Evolutionary conservation across 306 rosid species (phyloP), one percentile per base, ranked within the genome.

Genomic region (Ammopiptanthus mongolicus): DNA sequence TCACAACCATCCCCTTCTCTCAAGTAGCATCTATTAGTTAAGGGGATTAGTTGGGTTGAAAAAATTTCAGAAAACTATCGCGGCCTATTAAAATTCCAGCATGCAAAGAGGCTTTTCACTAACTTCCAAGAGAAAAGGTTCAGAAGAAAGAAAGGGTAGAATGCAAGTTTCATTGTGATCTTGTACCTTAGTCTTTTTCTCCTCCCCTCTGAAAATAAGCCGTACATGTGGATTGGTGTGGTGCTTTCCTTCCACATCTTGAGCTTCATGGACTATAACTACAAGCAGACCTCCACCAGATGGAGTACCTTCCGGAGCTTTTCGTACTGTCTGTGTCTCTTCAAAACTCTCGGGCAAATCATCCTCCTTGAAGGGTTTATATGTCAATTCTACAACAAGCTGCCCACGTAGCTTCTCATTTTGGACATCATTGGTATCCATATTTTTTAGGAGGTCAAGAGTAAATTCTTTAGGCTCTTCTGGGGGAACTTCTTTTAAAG

Each of bases 161-260:
- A 41, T 2, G 21, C 22, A 25, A 72, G 76, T 36, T 36, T 60
- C 48, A 47, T 60, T 7, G 23, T 18, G 55, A 73, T 53, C 52
- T 0, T 46, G 31, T 82, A 94, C 98, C 98, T 90, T 94, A 3
- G 98, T 90, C 85, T 80, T 91, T 83, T 64, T 94, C 84, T 91
- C 95, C 76, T 94, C 96, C 69, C 96, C 98, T 79, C 81, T 84
- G 78, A 91, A 88, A 58, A 88, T 80, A 87, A 94, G 29, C n/a
- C 96, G 82, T 4, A 67, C 97, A 21, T 76, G 86, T 36, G 98
- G 98, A 87, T 91, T 91, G 33, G 92, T 90, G 71, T 94, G 97
- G 84, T 91, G 73, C 88, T 91, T 94, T 73, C 98, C 98, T 90
- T 91, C 97, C 74, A 94, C 86, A 69, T 94, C 98, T 85, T 91